Percentiles rank a stretch among this genome's conserved stretches.
These are phyloP conservation scores for Syzygium aromaticum DNA, from an alignment of 345 rosid genomes.

Conservation along the genomic window DNA sequence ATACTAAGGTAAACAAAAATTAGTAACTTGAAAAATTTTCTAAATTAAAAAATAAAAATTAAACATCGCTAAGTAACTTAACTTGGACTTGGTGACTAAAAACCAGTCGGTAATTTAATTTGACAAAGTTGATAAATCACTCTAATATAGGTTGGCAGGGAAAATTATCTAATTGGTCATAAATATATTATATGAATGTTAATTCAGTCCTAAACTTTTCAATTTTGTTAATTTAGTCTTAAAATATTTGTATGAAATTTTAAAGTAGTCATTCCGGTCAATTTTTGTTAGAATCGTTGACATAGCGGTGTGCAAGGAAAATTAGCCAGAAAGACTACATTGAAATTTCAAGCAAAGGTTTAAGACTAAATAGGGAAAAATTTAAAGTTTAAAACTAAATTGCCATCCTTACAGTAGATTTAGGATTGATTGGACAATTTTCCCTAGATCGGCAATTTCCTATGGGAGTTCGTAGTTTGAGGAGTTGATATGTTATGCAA, in stretches of 20 bases:
- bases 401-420: not conserved
- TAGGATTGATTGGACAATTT: not conserved
- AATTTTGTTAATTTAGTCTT: not conserved
- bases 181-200: not conserved
- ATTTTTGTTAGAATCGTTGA: fast-evolving
- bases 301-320: not conserved
- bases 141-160: not conserved
- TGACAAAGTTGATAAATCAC: not conserved
- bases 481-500: not conserved
- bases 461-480: fast-evolving
- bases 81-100: not conserved
- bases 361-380: not conserved
- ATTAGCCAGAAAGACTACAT: fast-evolving
- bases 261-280: fast-evolving
- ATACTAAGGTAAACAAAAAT: not conserved
- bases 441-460: not conserved
- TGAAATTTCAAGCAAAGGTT: not conserved
- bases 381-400: not conserved
- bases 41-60: not conserved
- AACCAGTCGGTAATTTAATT: not conserved
- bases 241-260: not conserved
- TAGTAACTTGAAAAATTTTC: not conserved
- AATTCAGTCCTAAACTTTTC: not conserved
- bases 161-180: not conserved
- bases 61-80: not conserved